Conservation (phyloP, 768 basidiomycete species). For the Rubroboletus satanas region DNA sequence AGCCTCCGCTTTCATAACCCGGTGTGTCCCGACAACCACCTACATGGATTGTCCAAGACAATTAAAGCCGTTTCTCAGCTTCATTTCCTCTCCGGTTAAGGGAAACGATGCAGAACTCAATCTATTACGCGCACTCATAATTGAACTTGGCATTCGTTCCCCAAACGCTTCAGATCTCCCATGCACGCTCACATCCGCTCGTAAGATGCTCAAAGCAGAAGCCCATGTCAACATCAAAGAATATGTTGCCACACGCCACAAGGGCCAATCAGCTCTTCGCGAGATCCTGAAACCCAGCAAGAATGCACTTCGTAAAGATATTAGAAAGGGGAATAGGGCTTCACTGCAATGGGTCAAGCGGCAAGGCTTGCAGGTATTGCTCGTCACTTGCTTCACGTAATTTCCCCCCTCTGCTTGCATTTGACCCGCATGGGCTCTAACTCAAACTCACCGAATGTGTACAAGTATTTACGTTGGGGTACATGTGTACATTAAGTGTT, state of each 20-base stretch:
- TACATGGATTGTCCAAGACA: neutral
- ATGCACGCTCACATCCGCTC: conserved; percentile 60
- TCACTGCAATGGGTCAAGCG: conserved; percentile 60
- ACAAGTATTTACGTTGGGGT: neutral
- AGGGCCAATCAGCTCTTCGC: conserved; percentile 60
- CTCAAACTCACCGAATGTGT: neutral
- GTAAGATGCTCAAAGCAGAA: conserved; percentile 57
- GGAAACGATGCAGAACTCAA: conserved; percentile 39
- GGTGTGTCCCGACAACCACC: conserved; percentile 9
- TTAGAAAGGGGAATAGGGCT: conserved; percentile 46
- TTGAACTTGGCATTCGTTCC: conserved; percentile 65
- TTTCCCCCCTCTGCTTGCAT: neutral
- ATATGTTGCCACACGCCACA: conserved; percentile 61
- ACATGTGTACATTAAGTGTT: neutral
- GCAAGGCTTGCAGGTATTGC: conserved; percentile 57
- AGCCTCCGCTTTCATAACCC: conserved; percentile 27
- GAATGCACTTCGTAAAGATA: conserved; percentile 57
- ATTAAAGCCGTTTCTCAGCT: conserved; percentile 11
- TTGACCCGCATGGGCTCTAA: neutral
- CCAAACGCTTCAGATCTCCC: conserved; percentile 48
- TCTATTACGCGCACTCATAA: conserved; percentile 67
- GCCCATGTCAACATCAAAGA: conserved; percentile 72
- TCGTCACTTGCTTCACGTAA: conserved; percentile 49
- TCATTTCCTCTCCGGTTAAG: conserved; percentile 20
- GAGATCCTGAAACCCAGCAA: conserved; percentile 59